Evolutionary conservation across 2,329 filamentous ascomycete genomes (phyloP), one percentile per base, ranked within the genome.

Genomic region (Scedosporium minutisporum): DNA sequence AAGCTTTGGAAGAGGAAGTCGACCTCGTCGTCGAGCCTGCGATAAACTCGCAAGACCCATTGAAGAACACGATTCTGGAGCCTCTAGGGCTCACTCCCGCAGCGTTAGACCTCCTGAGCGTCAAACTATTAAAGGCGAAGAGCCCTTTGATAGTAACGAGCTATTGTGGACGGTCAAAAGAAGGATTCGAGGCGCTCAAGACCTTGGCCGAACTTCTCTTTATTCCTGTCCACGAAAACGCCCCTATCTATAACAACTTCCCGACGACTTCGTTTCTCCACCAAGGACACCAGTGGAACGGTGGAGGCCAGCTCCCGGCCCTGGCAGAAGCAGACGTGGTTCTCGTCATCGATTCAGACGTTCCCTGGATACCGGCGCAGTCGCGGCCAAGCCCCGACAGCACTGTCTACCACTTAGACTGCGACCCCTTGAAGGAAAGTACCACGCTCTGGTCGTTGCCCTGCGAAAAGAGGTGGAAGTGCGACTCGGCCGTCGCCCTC

Each of bases 311-410:
- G 63, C 61, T 65, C 5, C 57, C 62, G 3, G 62, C 75, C 46
- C 83, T 88, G 69, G 79, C 76, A 64, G 81, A 81, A 0, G 85
- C 86, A 0, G 86, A 88, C 68, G 77, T 88, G 46, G 87, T 89
- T 58, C 69, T 89, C 9, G 82, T 88, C 10, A 73, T 87, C 21
- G 86, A 88, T 69, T 86, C 85, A 64, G 86, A 89, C 68, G 84
- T 88, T 1, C 86, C 86, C 0, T 89, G 85, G 85, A 86, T 89
- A 58, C 82, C 82, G 25, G 87, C 84, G 0, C 82, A 83, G 68
- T 86, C 82, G 73, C 80, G 80, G 62, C 86, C 86, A 1, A 79
- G 76, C 23, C 72, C 76, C 1, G 75, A 76, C 3, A 83, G 85
- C 1, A 82, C 79, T 64, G 81, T 88, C 63, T 80, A 84, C 63